Evolutionary conservation across 345 rosid species (phyloP), one percentile per base, ranked within the genome.

Genomic region (Erucastrum elatum): DNA sequence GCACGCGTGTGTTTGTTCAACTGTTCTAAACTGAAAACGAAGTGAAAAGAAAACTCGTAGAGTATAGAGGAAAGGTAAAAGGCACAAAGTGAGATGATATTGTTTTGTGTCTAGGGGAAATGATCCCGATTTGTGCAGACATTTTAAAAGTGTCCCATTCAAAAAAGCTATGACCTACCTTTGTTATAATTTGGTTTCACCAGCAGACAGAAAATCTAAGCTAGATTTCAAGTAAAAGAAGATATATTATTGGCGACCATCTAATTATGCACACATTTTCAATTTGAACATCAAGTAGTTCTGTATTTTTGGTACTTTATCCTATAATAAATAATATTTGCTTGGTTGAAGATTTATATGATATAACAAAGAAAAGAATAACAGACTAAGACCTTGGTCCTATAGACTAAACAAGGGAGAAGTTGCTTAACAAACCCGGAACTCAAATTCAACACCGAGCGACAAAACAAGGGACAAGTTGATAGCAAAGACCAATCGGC

Each of bases 401-500:
- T n/a, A 51, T 51, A n/a, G 15, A 51, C 21, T 51, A 51, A 51
- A 2, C 7, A 15, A 51, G 8, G 58, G 58, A 51, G 8, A 49
- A 51, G 58, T 51, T 51, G 25, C 21, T 51, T 51, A 53, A 53
- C 10, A 53, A 53, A 16, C 25, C 26, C 60, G 26, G 25, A 53
- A 53, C 60, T 53, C 25, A 53, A 53, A 53, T 16, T 53, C 60
- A 53, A 53, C 21, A 15, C 60, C 10, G 26, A 53, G 60, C 60
- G 60, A 53, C 60, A 53, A 53, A 15, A 16, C 26, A 53, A 53
- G 60, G 4, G 71, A 25, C 79, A 81, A 65, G 21, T 12, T 17
- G 83, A 64, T 46, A 70, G 9, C 11, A 27, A 80, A 65, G 77
- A 80, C 76, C 72, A 80, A 80, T 75, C 64, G 69, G 34, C 60